Conservation (phyloP, 2,329 filamentous ascomycete species). For the Penicillium oxalicum region DNA sequence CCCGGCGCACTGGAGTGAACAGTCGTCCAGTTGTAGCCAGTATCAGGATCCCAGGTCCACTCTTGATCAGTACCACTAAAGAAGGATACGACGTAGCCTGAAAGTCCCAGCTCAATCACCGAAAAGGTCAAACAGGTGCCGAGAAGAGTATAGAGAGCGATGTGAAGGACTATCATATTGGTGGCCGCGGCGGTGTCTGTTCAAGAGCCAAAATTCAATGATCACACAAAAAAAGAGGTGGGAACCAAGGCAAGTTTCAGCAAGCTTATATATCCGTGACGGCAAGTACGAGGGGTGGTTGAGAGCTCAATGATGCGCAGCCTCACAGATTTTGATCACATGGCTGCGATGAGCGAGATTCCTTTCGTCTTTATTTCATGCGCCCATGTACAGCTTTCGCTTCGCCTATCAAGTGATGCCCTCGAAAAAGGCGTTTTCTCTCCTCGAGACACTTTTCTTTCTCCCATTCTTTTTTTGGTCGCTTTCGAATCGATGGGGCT, state of each 20-base stretch:
- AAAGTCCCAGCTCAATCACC: slow-evolving; percentile 26
- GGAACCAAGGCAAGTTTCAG: background rate
- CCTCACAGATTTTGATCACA: background rate
- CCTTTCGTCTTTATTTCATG: slow-evolving; percentile 10
- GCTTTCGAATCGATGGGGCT: too few relatives aligned
- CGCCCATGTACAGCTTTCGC: slow-evolving; percentile 6
- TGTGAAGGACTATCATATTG: slow-evolving; percentile 20
- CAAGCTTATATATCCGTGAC: background rate
- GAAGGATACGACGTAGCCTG: slow-evolving; percentile 14
- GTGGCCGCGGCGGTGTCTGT: background rate
- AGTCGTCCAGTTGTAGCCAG: slow-evolving; percentile 7
- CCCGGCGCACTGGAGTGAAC: slow-evolving; percentile 14
- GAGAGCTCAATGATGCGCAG: background rate
- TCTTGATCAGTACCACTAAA: slow-evolving; percentile 3
- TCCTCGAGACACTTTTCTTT: background rate
- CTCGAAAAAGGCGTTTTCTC: background rate
- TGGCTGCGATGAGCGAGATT: background rate
- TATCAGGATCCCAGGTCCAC: slow-evolving; percentile 2
- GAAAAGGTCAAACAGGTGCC: slow-evolving; percentile 21
- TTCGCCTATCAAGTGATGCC: background rate
- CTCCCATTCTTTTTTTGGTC: background rate
- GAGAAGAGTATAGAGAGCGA: slow-evolving; percentile 21
- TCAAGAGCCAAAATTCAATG: background rate
- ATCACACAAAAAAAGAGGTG: background rate
- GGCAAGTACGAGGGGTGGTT: background rate